Evolutionary conservation across 441 rosid species (phyloP).

Genomic region (Adansonia grandidieri): DNA sequence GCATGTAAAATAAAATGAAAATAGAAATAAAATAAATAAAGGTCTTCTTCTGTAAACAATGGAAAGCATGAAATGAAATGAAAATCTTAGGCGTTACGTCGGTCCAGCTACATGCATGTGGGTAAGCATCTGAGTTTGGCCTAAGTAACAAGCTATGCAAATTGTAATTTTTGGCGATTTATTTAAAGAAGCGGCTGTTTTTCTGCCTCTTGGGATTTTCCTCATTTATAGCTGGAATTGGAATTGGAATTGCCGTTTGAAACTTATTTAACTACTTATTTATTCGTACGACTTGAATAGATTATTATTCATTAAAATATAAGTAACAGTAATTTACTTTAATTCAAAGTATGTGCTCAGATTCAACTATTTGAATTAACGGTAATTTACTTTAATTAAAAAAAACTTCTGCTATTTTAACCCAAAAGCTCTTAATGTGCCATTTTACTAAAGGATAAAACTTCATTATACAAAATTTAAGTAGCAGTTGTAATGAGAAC

Average conservation of each 20-base stretch:
- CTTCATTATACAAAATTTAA: too few relatives aligned
- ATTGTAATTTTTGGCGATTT: not conserved
- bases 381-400: not conserved
- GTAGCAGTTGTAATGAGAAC: not conserved
- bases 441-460: too few relatives aligned
- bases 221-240: not conserved
- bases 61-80: not conserved
- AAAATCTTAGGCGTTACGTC: conserved; percentile 7
- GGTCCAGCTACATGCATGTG: conserved; percentile 9
- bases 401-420: not conserved
- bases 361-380: too few relatives aligned
- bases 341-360: not conserved
- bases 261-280: too few relatives aligned
- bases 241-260: not conserved
- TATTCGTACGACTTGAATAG: too few relatives aligned
- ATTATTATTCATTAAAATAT: too few relatives aligned
- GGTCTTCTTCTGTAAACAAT: not conserved
- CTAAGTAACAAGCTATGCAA: not conserved
- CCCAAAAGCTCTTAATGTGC: not conserved
- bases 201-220: not conserved
- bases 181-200: not conserved
- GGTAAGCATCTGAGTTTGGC: not conserved
- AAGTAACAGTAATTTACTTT: too few relatives aligned
- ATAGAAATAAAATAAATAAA: not conserved
- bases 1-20: not conserved